phyloP scores from a whole-genome alignment of 192 early-diverging fungal genomes.

The Dissophora ornata region DNA sequence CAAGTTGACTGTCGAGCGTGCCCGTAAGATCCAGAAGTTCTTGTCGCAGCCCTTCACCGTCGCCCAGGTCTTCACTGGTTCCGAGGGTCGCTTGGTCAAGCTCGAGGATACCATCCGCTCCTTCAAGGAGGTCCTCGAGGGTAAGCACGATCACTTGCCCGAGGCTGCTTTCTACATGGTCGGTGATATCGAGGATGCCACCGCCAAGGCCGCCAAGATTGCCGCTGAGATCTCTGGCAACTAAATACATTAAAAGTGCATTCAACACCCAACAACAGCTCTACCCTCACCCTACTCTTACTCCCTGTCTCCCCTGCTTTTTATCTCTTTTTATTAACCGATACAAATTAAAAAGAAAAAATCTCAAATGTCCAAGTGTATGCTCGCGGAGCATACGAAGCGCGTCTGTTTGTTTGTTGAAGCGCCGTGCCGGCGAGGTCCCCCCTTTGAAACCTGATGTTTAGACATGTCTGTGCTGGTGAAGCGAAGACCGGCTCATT shows the following conservation, averaged over 20 bases:
- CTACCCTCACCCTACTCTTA: constrained; percentile 28
- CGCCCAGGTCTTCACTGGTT: constrained; percentile 98
- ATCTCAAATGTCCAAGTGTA: too few relatives aligned
- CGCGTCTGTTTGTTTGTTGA: too few relatives aligned
- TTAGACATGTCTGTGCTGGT: too few relatives aligned
- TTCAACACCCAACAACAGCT: constrained; percentile 1
- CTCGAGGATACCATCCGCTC: constrained; percentile 95
- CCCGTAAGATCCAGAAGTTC: constrained; percentile 99
- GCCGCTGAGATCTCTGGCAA: constrained; percentile 55
- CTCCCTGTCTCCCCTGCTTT: neutral
- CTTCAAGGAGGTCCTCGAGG: constrained; percentile 96
- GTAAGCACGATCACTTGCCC: constrained; percentile 95
- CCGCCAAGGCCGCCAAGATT: constrained; percentile 82
- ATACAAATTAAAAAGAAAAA: constrained; percentile 17
- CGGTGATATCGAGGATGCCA: constrained; percentile 95
- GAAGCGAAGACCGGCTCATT: too few relatives aligned
- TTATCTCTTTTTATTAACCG: constrained; percentile 13
- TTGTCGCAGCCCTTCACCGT: constrained; percentile 99
- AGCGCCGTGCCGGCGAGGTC: too few relatives aligned
- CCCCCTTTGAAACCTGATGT: too few relatives aligned
- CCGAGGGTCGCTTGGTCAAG: constrained; percentile 92
- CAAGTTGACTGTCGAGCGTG: constrained; percentile 98
- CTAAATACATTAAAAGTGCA: constrained; percentile 22
- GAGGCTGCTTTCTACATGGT: constrained; percentile 99
- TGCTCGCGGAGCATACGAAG: too few relatives aligned